phyloP scores from a whole-genome alignment of 768 basidiomycete species.

The Collybia sordida region DNA sequence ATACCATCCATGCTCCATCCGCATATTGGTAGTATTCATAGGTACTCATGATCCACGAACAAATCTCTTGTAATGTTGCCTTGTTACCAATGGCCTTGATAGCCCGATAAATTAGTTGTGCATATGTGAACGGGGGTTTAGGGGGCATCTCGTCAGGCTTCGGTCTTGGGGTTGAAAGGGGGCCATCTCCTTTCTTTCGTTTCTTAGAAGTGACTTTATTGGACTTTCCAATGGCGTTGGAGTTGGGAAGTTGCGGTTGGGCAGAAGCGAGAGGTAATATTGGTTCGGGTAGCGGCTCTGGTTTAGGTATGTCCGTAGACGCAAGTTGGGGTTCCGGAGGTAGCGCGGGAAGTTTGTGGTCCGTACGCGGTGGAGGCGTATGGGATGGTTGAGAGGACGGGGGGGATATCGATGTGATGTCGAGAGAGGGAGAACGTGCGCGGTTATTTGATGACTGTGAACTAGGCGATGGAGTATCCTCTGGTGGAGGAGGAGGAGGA shows the following conservation, averaged over 20 bases:
- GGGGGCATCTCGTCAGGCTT: slow-evolving; percentile 80
- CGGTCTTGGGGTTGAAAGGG: slow-evolving; percentile 36
- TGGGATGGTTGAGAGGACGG: slow-evolving; percentile 79
- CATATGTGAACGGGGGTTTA: slow-evolving; percentile 89
- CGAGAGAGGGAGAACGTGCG: slow-evolving; percentile 77
- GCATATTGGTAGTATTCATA: slow-evolving; percentile 91
- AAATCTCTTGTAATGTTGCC: slow-evolving; percentile 90
- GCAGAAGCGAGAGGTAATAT: slow-evolving; percentile 12
- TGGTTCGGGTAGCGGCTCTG: slow-evolving; percentile 29
- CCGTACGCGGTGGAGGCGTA: slow-evolving; percentile 62
- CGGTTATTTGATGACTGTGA: slow-evolving; percentile 69
- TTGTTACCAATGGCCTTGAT: slow-evolving; percentile 81
- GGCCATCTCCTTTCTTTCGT: slow-evolving; percentile 64
- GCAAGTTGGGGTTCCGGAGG: slow-evolving; percentile 36
- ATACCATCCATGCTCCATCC: slow-evolving; percentile 90
- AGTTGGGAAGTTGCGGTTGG: slow-evolving; percentile 59
- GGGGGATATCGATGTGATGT: slow-evolving; percentile 79
- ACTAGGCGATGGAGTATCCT: slow-evolving; percentile 80
- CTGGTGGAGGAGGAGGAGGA: slow-evolving; percentile 80
- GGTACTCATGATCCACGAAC: slow-evolving; percentile 85
- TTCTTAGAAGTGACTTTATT: slow-evolving; percentile 60
- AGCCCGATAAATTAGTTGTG: slow-evolving; percentile 87
- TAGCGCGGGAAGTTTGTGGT: slow-evolving; percentile 43
- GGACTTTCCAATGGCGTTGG: slow-evolving; percentile 54
- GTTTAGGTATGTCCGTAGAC: slow-evolving; percentile 38